Conservation (phyloP, 2,329 filamentous ascomycete species). For the Spiromastix sp. region DNA sequence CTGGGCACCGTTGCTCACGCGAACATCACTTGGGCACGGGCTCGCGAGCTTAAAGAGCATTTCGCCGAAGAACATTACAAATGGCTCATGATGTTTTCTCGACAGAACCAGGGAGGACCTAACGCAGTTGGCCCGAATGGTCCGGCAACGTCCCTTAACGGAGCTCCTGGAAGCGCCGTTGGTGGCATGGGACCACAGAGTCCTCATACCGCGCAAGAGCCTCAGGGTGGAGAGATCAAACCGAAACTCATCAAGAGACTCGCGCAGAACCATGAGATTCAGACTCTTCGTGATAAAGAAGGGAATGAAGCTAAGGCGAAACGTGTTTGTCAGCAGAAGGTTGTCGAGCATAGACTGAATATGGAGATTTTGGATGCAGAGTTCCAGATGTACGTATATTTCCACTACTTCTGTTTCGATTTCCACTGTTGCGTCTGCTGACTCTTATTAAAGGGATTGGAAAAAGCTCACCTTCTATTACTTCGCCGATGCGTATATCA, state of each 20-base stretch:
- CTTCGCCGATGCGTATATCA: slow-evolving; percentile 95
- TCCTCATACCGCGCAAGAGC: slow-evolving; percentile 63
- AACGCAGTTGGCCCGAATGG: slow-evolving; percentile 37
- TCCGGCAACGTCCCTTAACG: slow-evolving; percentile 53
- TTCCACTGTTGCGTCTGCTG: too few relatives aligned
- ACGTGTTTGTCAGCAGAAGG: slow-evolving; percentile 91
- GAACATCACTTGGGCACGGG: slow-evolving; percentile 77
- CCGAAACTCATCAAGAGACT: slow-evolving; percentile 95
- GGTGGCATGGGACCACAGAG: slow-evolving; percentile 68
- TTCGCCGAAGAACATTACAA: slow-evolving; percentile 94
- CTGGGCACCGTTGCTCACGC: slow-evolving; percentile 84
- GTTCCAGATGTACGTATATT: slow-evolving; percentile 78
- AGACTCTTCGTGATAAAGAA: slow-evolving; percentile 85
- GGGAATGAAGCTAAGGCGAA: slow-evolving; percentile 97
- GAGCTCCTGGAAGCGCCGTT: slow-evolving; percentile 58
- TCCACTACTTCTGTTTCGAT: not conserved
- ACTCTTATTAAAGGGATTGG: slow-evolving; percentile 61
- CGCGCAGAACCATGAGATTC: slow-evolving; percentile 82
- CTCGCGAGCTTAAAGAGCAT: slow-evolving; percentile 80
- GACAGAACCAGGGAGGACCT: slow-evolving; percentile 48
- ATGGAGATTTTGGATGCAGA: slow-evolving; percentile 99
- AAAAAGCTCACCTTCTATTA: slow-evolving; percentile 99
- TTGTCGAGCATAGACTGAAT: slow-evolving; percentile 83
- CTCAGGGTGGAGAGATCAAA: slow-evolving; percentile 66
- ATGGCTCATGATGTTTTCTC: slow-evolving; percentile 98